These are phyloP conservation scores for Avena atlantica DNA, from an alignment of 176 grass and related monocot species.

Conservation along the genomic window DNA sequence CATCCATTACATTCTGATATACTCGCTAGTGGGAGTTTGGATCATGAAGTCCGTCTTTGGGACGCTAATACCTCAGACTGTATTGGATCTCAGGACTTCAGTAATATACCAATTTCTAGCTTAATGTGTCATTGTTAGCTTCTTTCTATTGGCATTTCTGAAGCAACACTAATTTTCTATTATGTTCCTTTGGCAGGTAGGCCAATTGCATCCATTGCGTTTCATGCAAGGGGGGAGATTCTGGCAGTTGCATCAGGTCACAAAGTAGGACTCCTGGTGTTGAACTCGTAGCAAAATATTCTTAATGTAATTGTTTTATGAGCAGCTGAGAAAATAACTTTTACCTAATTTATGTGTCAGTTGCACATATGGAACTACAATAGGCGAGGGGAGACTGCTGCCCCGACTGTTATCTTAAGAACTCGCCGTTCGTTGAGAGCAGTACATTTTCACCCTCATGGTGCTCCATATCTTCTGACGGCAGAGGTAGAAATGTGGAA, in stretches of 20 bases:
- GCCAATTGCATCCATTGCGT: conserved; percentile 97
- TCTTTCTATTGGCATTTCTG: conserved; percentile 39
- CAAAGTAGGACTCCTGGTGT: conserved; percentile 65
- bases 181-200: conserved; percentile 71
- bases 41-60: conserved; percentile 97
- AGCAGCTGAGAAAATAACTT: conserved; percentile 19
- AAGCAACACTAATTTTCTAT: conserved; percentile 36
- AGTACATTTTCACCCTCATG: conserved; percentile 98
- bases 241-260: conserved; percentile 98
- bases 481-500: conserved; percentile 83
- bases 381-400: conserved; percentile 51
- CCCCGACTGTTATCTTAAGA: conserved; percentile 75
- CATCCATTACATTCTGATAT: conserved; percentile 93
- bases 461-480: conserved; percentile 90
- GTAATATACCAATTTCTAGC: conserved; percentile 64
- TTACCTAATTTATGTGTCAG: conserved; percentile 55
- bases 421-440: conserved; percentile 97
- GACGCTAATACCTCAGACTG: conserved; percentile 84
- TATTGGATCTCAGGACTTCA: conserved; percentile 80
- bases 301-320: conserved; percentile 33
- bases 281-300: conserved; percentile 5
- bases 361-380: conserved; percentile 99
- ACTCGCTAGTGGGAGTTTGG: conserved; percentile 98
- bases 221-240: conserved; percentile 95
- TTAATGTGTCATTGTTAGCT: conserved; percentile 33